These are phyloP conservation scores for Torulaspora microellipsoides DNA, from an alignment of 805 yeast genomes.

Conservation along the genomic window DNA sequence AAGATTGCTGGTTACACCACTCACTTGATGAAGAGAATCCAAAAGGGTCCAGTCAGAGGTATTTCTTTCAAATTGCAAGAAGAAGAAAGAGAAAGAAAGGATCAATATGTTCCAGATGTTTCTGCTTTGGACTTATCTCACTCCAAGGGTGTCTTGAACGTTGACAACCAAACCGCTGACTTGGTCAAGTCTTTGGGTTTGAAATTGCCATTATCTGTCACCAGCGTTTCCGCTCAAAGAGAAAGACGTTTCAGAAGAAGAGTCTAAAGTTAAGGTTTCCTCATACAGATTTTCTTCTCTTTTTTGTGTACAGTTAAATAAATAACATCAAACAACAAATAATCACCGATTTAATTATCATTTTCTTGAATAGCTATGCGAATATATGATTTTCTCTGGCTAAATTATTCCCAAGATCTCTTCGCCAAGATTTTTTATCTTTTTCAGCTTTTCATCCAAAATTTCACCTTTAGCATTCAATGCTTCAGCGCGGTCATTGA, in stretches of 20 bases:
- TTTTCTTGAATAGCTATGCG: background rate
- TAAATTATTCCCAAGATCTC: slow-evolving; percentile 37
- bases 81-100: slow-evolving; percentile 99
- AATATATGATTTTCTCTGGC: background rate
- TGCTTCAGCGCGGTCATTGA: slow-evolving; percentile 36
- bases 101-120: slow-evolving; percentile 99
- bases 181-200: slow-evolving; percentile 92
- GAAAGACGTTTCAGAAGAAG: slow-evolving; percentile 90
- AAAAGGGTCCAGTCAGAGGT: slow-evolving; percentile 99
- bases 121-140: slow-evolving; percentile 98
- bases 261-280: slow-evolving; percentile 44
- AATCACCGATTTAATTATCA: slow-evolving; percentile 9
- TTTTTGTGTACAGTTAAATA: slow-evolving; percentile 22
- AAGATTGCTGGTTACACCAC: slow-evolving; percentile 99
- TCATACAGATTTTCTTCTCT: slow-evolving; percentile 11
- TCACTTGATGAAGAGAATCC: slow-evolving; percentile 99
- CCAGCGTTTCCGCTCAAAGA: slow-evolving; percentile 85
- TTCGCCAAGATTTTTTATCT: slow-evolving; percentile 41
- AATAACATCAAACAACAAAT: slow-evolving; percentile 18
- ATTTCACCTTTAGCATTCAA: slow-evolving; percentile 32
- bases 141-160: slow-evolving; percentile 94
- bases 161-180: slow-evolving; percentile 94
- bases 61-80: slow-evolving; percentile 99
- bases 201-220: slow-evolving; percentile 80
- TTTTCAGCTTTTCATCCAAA: slow-evolving; percentile 34